These are phyloP conservation scores for Fusarium coffeatum DNA, from an alignment of 2,329 filamentous ascomycete genomes.

Conservation along the genomic window DNA sequence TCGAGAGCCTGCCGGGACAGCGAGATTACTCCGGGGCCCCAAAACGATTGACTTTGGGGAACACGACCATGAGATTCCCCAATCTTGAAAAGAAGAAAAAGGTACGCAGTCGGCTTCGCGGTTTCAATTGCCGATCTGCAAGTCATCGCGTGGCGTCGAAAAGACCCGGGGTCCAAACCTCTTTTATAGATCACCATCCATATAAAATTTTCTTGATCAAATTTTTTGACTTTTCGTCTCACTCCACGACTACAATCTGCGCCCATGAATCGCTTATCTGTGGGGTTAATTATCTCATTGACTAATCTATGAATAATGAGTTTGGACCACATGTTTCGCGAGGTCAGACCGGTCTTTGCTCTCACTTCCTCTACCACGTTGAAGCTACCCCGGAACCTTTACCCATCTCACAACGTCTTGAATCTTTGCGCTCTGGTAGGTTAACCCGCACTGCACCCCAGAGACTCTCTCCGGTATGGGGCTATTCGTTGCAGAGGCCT, in stretches of 20 bases:
- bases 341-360: conserved; percentile 8
- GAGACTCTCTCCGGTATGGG: conserved; percentile 6
- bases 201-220: not conserved
- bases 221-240: not conserved
- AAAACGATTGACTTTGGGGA: conserved; percentile 8
- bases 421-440: not conserved
- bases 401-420: not conserved
- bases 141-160: not conserved
- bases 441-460: conserved; percentile 26
- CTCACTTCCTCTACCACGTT: not conserved
- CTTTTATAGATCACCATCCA: conserved; percentile 14
- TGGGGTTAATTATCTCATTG: conserved; percentile 27
- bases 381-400: conserved; percentile 12
- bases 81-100: not conserved
- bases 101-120: not conserved
- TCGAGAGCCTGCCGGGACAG: conserved; percentile 18
- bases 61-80: not conserved
- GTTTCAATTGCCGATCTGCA: not conserved
- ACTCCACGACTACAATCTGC: conserved; percentile 13
- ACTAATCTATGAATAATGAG: conserved; percentile 31
- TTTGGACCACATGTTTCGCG: conserved; percentile 10
- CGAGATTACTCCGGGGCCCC: conserved; percentile 32
- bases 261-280: conserved; percentile 34
- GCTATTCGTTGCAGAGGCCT: not conserved
- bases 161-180: not conserved